Base-by-base conservation (phyloP, 805 yeast species). In the Cyberlindnera veronae region DNA sequence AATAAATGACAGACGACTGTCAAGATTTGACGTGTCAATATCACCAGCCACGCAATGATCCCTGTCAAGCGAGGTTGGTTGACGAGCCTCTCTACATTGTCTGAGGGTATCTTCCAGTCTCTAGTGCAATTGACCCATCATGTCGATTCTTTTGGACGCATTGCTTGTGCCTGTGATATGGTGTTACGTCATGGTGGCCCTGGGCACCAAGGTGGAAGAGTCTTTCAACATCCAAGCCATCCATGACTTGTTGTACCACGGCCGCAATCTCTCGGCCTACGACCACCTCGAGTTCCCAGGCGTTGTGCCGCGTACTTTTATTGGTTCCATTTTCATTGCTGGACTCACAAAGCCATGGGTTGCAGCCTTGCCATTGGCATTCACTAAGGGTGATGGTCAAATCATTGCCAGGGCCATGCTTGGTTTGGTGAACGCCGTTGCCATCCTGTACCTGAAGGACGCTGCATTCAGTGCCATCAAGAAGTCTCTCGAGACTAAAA, bases 121-220 rank as follows among this genome's bases (percentile, higher is more conserved):
- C n/a, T 24, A 24, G 14, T 22, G 13, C 6, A 24, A 7, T 14
- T 12, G 28, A 14, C 28, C 12, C 11, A 12, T 5, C 11, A 24
- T 24, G 28, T 24, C 28, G 13, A 24, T 24, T 14, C 28, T 24
- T 6, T 28, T 32, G 5, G 51, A 66, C 37, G 51, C 66, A 7
- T 42, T 65, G 6, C 58, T 82, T 13, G 45, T 84, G 16, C 67
- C 63, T 3, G 58, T 72, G 6, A 69, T 84, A 10, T 58, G 69
- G 2, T 61, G 63, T 34, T 79, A 81, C 56, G 51, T 84, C 45
- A 47, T 67, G 10, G 51, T 75, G 2, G 72, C 96, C 0, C 97
- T 96, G 0, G 87, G 67, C 61, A 83, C 97, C 2, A 91, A 91
- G 62, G 96, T 91, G 1, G 97, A 91, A 59, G 98, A 91, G 60